Percentiles rank a stretch among this genome's conserved stretches.
These are phyloP conservation scores for Crithidia expoeki DNA, from an alignment of 208 protist genomes.

Conservation along the genomic window DNA sequence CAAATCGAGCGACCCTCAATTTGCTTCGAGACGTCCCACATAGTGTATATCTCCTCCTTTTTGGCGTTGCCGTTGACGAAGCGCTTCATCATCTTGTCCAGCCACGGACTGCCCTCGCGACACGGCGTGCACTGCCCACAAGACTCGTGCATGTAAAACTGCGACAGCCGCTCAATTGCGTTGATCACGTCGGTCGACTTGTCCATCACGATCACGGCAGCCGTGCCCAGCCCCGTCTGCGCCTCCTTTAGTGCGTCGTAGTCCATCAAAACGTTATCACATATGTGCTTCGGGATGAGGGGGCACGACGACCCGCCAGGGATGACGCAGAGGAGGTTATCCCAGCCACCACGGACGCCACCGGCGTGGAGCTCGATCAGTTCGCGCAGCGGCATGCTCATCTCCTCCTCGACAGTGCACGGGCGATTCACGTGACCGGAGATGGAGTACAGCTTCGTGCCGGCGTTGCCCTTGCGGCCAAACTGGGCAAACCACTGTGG, in stretches of 20 bases:
- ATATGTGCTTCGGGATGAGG: constrained; percentile 95
- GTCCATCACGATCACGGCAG: constrained; percentile 99
- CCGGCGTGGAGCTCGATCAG: constrained; percentile 97
- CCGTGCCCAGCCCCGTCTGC: constrained; percentile 97
- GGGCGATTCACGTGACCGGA: constrained; percentile 99
- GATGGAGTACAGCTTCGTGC: constrained; percentile 98
- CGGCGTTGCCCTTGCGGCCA: constrained; percentile 96
- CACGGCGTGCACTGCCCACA: constrained; percentile 99
- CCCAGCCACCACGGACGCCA: constrained; percentile 98
- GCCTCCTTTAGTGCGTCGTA: constrained; percentile 96
- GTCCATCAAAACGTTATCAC: constrained; percentile 98
- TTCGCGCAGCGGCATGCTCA: constrained; percentile 98
- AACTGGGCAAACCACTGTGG: constrained; percentile 96
- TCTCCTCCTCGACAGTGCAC: constrained; percentile 98
- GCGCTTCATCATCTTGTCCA: constrained; percentile 97
- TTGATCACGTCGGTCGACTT: constrained; percentile 97
- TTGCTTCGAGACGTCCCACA: constrained; percentile 97
- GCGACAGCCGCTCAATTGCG: constrained; percentile 94
- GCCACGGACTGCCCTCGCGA: constrained; percentile 96
- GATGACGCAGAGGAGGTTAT: constrained; percentile 98
- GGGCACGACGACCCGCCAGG: constrained; percentile 98
- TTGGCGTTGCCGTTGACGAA: constrained; percentile 97
- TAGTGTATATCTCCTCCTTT: constrained; percentile 97
- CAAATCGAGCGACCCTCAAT: constrained; percentile 99
- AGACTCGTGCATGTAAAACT: constrained; percentile 98